phyloP scores from a whole-genome alignment of 805 yeast genomes.

The Zygotorulaspora florentina region DNA sequence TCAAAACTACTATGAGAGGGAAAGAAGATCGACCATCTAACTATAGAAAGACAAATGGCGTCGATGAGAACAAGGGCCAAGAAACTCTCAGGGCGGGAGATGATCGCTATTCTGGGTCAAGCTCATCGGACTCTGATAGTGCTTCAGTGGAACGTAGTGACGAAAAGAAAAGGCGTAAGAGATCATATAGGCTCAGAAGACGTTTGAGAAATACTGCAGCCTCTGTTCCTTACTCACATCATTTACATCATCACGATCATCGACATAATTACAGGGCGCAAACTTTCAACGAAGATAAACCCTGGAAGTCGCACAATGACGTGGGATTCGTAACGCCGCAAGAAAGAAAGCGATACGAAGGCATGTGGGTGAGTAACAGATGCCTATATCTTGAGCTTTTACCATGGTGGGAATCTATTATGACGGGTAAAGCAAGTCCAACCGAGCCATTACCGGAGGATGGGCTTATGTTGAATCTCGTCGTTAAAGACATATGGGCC shows the following conservation, averaged over 20 bases:
- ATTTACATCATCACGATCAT: conserved; percentile 13
- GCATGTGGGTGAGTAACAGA: conserved; percentile 87
- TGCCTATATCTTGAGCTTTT: conserved; percentile 52
- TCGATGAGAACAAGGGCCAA: background rate
- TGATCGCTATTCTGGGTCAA: conserved; percentile 7
- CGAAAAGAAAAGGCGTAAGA: conserved; percentile 10
- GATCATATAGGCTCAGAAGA: conserved; percentile 14
- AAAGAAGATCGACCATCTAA: conserved; percentile 9
- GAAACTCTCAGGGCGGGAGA: conserved; percentile 10
- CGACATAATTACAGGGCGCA: conserved; percentile 8
- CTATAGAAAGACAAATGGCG: background rate
- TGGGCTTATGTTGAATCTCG: conserved; percentile 39
- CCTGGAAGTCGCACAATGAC: conserved; percentile 85
- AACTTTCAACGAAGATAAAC: conserved; percentile 78
- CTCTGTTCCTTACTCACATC: conserved; percentile 14
- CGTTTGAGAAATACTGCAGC: conserved; percentile 17
- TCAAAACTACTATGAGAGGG: conserved; percentile 31
- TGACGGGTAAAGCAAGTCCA: conserved; percentile 9
- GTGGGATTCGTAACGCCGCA: conserved; percentile 47
- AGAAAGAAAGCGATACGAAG: conserved; percentile 87
- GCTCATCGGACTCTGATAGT: conserved; percentile 11
- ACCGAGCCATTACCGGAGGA: conserved; percentile 24
- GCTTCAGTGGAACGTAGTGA: conserved; percentile 6
- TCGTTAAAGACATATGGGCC: conserved; percentile 76
- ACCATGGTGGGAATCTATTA: conserved; percentile 30